Conservation (phyloP, 805 yeast species). For the Candida sonorensis region DNA sequence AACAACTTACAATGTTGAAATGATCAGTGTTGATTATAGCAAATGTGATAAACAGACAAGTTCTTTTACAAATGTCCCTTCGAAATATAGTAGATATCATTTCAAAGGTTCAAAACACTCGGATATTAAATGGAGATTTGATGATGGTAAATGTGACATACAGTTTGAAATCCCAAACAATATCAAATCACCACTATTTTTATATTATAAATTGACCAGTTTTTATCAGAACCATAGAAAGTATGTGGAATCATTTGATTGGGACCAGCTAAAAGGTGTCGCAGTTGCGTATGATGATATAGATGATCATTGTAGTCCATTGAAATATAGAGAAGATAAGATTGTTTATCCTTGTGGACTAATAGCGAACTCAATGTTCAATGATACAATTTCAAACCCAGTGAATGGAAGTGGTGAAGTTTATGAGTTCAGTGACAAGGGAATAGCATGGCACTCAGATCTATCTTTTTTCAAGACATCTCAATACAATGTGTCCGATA, state of each 20-base stretch:
- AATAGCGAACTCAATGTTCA: constrained; percentile 87
- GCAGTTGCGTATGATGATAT: constrained; percentile 51
- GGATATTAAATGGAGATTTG: constrained; percentile 52
- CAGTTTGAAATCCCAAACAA: constrained; percentile 68
- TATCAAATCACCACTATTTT: constrained; percentile 61
- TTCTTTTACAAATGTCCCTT: constrained; percentile 47
- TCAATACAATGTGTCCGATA: constrained; percentile 53
- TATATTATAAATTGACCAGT: constrained; percentile 83
- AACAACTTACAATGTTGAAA: constrained; percentile 76
- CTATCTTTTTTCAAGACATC: constrained; percentile 67
- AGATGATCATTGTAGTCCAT: constrained; percentile 47
- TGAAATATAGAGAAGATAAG: constrained; percentile 32
- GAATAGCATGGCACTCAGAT: constrained; percentile 85
- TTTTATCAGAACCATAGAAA: constrained; percentile 94
- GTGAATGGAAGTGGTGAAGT: constrained; percentile 30
- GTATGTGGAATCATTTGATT: constrained; percentile 80
- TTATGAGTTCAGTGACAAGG: constrained; percentile 39
- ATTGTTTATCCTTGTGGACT: constrained; percentile 86
- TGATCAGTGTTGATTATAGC: constrained; percentile 68
- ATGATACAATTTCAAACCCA: constrained; percentile 70
- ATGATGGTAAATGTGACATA: constrained; percentile 48
- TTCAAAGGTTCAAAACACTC: constrained; percentile 40
- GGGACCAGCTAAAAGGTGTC: constrained; percentile 72
- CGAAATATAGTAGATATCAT: constrained; percentile 50
- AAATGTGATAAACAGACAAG: constrained; percentile 45